Conservation (phyloP, 202 grass and related monocot species). For the Dendrocalamus latiflorus region DNA sequence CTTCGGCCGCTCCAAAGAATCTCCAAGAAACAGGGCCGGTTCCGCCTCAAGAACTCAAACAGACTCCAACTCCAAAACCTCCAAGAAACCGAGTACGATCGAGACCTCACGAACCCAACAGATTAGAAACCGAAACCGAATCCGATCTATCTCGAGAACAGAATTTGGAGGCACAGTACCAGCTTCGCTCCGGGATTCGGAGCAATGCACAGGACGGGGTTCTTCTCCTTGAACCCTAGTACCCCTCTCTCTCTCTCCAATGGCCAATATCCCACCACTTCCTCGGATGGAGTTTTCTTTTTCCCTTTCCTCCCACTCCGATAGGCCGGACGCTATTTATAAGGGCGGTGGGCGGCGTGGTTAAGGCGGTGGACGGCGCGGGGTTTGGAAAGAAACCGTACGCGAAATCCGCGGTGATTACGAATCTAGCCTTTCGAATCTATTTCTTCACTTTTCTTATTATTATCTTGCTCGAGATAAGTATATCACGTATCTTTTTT, state of each 20-base stretch:
- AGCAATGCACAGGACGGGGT: no score
- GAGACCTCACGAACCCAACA: neutral
- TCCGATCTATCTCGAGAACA: no score
- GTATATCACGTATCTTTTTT: fast-evolving
- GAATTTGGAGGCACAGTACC: no score
- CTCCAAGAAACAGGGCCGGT: neutral
- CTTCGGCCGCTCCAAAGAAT: neutral
- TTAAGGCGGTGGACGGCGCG: no score
- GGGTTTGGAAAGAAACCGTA: no score
- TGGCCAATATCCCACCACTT: no score
- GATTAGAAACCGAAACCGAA: neutral
- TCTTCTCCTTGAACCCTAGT: neutral
- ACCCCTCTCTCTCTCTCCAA: neutral
- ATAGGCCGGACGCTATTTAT: no score
- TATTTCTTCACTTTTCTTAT: no score
- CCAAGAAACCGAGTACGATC: neutral
- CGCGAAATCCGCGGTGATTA: neutral
- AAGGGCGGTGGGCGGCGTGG: neutral
- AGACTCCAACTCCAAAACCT: neutral
- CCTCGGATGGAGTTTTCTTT: no score
- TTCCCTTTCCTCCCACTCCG: no score
- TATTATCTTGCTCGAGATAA: fast-evolving
- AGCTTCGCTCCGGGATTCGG: neutral
- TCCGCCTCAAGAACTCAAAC: neutral
- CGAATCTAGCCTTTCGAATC: no score